Conservation (phyloP, 352 stramenopile species). For the Phytopythium litorale region DNA sequence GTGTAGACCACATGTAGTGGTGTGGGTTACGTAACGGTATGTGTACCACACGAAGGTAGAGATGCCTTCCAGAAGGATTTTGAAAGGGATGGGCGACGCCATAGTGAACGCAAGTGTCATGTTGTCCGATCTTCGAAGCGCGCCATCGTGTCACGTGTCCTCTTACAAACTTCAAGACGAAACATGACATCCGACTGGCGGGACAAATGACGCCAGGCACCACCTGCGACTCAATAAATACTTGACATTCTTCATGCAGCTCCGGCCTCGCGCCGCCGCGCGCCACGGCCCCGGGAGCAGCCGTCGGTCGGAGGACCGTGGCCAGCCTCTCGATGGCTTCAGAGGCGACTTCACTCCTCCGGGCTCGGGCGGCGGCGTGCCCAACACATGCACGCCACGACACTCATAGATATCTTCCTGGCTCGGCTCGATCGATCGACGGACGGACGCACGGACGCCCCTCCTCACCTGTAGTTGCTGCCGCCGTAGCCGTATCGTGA, state of each 20-base stretch:
- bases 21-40: too few relatives aligned
- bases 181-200: neutral
- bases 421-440: neutral
- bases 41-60: too few relatives aligned
- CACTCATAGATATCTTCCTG: conserved; percentile 1
- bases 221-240: neutral
- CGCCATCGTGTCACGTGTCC: neutral
- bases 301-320: too few relatives aligned
- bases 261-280: neutral
- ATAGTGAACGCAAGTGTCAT: neutral
- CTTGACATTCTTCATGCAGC: conserved; percentile 6
- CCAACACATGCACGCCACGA: neutral
- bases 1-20: too few relatives aligned
- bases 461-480: conserved; percentile 6
- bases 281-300: neutral
- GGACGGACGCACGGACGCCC: neutral
- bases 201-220: neutral
- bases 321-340: neutral
- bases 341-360: neutral
- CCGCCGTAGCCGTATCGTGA: conserved; percentile 32
- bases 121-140: neutral
- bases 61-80: too few relatives aligned
- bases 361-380: neutral
- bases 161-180: neutral
- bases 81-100: neutral